These are phyloP conservation scores for Vitis hybrid DNA, from an alignment of 177 flowering plant species.

Conservation along the genomic window DNA sequence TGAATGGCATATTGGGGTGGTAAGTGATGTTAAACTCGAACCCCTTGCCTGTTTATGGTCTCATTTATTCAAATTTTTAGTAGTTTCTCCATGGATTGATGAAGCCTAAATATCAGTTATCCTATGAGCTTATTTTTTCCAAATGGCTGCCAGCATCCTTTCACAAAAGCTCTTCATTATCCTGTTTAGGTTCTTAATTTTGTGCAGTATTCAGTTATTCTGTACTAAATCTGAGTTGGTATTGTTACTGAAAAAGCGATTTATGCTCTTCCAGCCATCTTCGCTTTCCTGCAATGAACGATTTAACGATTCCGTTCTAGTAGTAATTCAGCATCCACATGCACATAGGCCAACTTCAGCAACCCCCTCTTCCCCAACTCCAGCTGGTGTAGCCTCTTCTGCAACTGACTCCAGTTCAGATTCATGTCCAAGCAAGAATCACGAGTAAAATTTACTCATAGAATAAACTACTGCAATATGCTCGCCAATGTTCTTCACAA, in stretches of 20 bases:
- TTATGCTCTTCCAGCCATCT: constrained; percentile 57
- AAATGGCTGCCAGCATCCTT: neutral
- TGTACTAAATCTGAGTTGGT: neutral
- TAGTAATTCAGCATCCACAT: constrained; percentile 78
- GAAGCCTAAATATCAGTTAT: neutral
- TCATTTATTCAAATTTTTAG: neutral
- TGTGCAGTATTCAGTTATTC: neutral
- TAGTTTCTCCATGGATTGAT: neutral
- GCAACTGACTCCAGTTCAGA: too few species aligned
- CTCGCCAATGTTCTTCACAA: too few species aligned
- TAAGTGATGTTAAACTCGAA: constrained; percentile 30
- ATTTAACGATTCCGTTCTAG: constrained; percentile 41
- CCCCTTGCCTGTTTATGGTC: neutral
- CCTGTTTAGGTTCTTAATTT: neutral
- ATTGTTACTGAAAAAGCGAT: constrained; percentile 3
- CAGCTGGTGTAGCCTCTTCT: too few species aligned
- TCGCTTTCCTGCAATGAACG: constrained; percentile 23
- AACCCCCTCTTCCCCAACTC: too few species aligned
- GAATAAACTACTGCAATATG: too few species aligned
- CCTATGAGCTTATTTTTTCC: neutral
- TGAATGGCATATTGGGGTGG: constrained; percentile 82
- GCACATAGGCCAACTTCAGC: constrained; percentile 19
- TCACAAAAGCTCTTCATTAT: neutral
- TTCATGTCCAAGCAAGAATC: too few species aligned
- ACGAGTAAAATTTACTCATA: too few species aligned